A percentile compares a stretch with the other conserved stretches of the same genome.
phyloP scores from a whole-genome alignment of 352 stramenopile genomes.

The Pythium grandisporangium region DNA sequence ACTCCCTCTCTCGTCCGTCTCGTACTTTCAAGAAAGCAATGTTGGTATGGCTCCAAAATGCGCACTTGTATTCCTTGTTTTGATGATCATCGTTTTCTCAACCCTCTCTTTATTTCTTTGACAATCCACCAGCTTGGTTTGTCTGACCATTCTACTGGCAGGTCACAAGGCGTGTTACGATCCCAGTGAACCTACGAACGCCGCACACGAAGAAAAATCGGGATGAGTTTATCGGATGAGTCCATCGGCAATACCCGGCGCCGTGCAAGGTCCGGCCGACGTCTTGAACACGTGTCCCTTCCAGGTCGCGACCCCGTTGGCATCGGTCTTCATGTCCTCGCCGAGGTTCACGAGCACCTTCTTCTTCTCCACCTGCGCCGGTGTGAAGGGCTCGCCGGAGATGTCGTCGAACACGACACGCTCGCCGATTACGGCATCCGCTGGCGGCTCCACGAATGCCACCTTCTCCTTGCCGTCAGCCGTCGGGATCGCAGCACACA shows the following conservation, averaged over 20 bases:
- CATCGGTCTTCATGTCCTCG: conserved; percentile 80
- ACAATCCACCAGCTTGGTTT: no score
- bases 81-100: no score
- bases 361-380: conserved; percentile 85
- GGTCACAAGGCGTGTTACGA: no score
- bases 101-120: no score
- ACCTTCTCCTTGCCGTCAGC: conserved; percentile 76
- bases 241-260: conserved; percentile 46
- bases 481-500: conserved; percentile 67
- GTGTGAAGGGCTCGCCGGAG: conserved; percentile 59
- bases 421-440: conserved; percentile 63
- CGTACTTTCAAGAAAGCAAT: no score
- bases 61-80: no score
- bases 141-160: no score
- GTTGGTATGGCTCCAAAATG: no score
- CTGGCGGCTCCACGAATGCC: conserved; percentile 77
- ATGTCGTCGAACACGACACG: conserved; percentile 65
- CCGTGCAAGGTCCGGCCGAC: conserved; percentile 63
- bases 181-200: no score
- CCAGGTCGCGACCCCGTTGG: conserved; percentile 69
- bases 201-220: no score
- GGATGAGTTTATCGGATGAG: conserved; percentile 78
- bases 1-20: no score
- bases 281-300: conserved; percentile 73
- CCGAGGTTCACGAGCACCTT: conserved; percentile 75